Base-by-base conservation (phyloP, 2,329 filamentous ascomycete genomes). In the Penicillium polonicum region DNA sequence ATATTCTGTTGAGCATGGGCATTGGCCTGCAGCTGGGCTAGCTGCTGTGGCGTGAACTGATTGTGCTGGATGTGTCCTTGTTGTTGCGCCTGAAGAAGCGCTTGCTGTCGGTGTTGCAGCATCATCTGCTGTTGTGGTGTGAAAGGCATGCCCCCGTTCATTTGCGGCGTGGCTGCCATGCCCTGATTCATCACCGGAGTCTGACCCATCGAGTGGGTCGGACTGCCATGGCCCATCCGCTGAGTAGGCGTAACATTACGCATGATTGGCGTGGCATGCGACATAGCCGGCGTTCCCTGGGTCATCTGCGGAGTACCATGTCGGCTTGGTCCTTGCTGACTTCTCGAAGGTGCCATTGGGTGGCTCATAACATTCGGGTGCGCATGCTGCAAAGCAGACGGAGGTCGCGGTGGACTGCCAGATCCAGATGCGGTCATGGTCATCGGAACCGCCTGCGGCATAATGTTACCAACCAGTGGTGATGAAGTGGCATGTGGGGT, bases 271-370 rank as follows among this genome's bases (percentile, higher is more conserved):
- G 79, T 81, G 23, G 78, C 75, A 57, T 80, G 78, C 21, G 74
- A 74, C 70, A 78, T 74, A 23, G 75, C 75, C 10, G 78, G 78
- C 2, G 78, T 80, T 41, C 76, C 74, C 48, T 79, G 76, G 8
- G 73, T 69, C 70, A 81, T 77, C 59, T 79, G 77, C 5, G 79
- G 79, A 19, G 79, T 81, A 12, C 78, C 78, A 57, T 80, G 74
- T 53, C 77, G 74, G 58, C 78, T 80, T 21, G 73, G 75, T 31
- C 76, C 77, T 69, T 79, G 77, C 49, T 79, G 76, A 58, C 78
- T 79, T 51, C 75, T 70, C 13, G 72, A 76, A 41, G 76, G 68
- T 19, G 71, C 74, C 79, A 80, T 81, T 8, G 75, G 72, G 58
- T 77, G 75, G 58, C 73, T 69, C 70, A 78, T 77, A 17, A 78